phyloP scores from a whole-genome alignment of 1,284 basidiomycete genomes.

The Heterobasidion parviporum region DNA sequence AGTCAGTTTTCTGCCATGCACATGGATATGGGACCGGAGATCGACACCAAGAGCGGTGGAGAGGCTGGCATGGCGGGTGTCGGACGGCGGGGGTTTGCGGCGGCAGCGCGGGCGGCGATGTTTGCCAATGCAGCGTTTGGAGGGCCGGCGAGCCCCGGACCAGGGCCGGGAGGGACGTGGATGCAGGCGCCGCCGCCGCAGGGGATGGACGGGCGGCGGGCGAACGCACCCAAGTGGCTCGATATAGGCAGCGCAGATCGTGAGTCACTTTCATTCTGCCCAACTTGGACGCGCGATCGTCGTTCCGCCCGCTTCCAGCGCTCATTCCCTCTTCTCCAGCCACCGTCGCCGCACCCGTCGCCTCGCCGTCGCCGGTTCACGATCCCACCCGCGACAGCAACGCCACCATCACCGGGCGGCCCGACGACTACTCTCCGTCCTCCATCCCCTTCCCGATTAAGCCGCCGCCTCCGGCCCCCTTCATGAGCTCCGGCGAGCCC shows the following conservation, averaged over 20 bases:
- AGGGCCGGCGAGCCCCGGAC: background rate
- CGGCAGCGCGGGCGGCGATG: conserved; percentile 68
- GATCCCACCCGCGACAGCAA: conserved; percentile 1
- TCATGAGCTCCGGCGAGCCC: conserved; percentile 16
- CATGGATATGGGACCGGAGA: conserved; percentile 18
- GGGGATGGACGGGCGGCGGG: conserved; percentile 27
- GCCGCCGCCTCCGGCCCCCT: conserved; percentile 2
- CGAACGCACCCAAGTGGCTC: conserved; percentile 41
- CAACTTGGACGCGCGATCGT: background rate
- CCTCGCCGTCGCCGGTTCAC: background rate
- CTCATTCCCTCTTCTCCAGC: background rate
- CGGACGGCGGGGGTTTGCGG: conserved; percentile 76
- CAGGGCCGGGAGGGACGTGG: too few relatives aligned
- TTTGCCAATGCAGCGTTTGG: conserved; percentile 22
- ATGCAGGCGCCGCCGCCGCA: conserved; percentile 13
- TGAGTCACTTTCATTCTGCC: background rate
- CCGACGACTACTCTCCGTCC: conserved; percentile 16
- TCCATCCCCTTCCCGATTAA: conserved; percentile 22
- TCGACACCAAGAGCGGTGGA: conserved; percentile 70
- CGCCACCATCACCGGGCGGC: background rate
- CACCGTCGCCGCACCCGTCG: background rate
- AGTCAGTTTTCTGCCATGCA: conserved; percentile 6
- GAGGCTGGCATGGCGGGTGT: conserved; percentile 88
- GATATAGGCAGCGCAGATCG: conserved; percentile 32
- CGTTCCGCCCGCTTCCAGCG: background rate